Base-by-base conservation (phyloP, 306 rosid species). In the Dryas drummondii region DNA sequence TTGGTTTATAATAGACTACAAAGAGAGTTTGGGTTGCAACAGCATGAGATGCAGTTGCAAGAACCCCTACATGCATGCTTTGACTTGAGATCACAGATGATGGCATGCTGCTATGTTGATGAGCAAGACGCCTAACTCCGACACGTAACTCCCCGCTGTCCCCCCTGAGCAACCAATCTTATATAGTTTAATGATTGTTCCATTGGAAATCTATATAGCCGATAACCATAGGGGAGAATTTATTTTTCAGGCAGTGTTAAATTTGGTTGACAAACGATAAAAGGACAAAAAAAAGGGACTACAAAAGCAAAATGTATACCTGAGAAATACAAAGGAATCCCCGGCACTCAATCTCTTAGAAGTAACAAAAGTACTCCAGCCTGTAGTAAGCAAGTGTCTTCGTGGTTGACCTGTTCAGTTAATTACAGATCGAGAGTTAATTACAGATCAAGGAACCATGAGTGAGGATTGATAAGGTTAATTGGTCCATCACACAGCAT, bases 1-100 rank as follows among this genome's bases (percentile, higher is more conserved):
- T 88, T 47, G 98, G 99, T 83, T 92, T 94, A 76, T 94, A 89
- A 78, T 85, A 94, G 26, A 94, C 98, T 9, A 86, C 81, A 53
- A 94, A 94, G 57, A 84, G 82, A 68, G 97, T 94, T 75, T 84
- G 88, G 58, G 98, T 87, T 26, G 88, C 73, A 81, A 90, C 93
- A 68, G 99, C 97, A 80, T 94, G 98, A 32, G 97, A 90, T 66
- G 99, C 99, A 71, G 99, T 94, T 58, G 97, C 99, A 19, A 94
- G 97, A 79, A 94, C 96, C 74, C 99, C 99, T 26, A 89, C 79
- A 82, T 92, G 97, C 99, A 94, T 94, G 86, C 98, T 94, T 75
- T 92, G 97, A 74, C 97, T 86, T 22, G 99, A 94, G 64, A 94
- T 87, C 74, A 92, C 99, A 10, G 99, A 94, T 41, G 97, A 83